These are phyloP conservation scores for Bolboschoenus planiculmis DNA, from an alignment of 176 grass and related monocot species.

Conservation along the genomic window DNA sequence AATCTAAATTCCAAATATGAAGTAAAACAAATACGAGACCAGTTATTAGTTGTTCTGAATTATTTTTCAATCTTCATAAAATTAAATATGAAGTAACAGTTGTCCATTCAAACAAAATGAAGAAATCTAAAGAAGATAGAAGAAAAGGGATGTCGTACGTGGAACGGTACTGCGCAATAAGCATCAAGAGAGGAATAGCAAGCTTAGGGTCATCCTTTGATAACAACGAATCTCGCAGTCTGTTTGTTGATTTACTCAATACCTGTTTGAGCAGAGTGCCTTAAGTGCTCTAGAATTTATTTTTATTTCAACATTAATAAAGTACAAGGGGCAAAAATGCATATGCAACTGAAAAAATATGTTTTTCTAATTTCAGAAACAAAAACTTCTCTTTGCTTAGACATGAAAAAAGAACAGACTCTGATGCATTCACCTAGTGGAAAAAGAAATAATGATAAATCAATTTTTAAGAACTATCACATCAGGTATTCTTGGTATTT, in stretches of 20 bases:
- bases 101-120: background rate
- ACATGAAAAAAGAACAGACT: conserved; percentile 19
- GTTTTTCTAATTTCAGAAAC: background rate
- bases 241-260: conserved; percentile 89
- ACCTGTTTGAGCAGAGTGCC: conserved; percentile 31
- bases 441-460: background rate
- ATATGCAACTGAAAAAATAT: background rate
- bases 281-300: background rate
- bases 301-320: background rate
- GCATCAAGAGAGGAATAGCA: conserved; percentile 90
- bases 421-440: background rate
- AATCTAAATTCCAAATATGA: background rate
- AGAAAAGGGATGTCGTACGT: conserved; percentile 42
- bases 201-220: conserved; percentile 90
- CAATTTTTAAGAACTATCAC: background rate
- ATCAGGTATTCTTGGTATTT: background rate
- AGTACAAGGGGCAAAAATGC: background rate
- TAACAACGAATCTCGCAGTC: conserved; percentile 71
- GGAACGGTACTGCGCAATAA: conserved; percentile 90
- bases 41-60: background rate
- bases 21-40: background rate
- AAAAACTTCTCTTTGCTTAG: background rate
- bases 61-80: background rate
- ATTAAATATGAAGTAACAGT: background rate
- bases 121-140: conserved; percentile 19